Evolutionary conservation across 2,329 filamentous ascomycete genomes (phyloP).

Genomic region (Septoria linicola): DNA sequence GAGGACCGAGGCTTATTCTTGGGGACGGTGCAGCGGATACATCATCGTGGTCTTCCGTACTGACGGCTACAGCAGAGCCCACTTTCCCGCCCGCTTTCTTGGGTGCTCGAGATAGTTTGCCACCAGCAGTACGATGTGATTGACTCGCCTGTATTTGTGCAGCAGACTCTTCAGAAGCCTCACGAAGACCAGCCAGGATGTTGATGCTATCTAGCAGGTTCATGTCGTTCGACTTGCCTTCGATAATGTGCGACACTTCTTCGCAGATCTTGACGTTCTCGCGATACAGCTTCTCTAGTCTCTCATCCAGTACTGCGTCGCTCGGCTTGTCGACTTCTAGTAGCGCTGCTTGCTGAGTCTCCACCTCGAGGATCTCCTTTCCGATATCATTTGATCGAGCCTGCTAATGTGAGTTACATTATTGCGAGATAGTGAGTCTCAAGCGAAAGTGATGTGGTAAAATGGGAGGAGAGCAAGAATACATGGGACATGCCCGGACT

Average conservation of each 20-base stretch:
- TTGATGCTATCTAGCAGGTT: slow-evolving; percentile 45
- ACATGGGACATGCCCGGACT: no score
- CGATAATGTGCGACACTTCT: slow-evolving; percentile 45
- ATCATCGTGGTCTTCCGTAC: slow-evolving; percentile 35
- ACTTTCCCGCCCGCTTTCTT: slow-evolving; percentile 30
- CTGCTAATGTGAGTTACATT: slow-evolving; percentile 17
- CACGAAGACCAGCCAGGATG: slow-evolving; percentile 49
- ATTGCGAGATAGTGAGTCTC: not conserved
- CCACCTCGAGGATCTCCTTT: slow-evolving; percentile 39
- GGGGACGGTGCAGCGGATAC: slow-evolving; percentile 37
- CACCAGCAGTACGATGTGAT: slow-evolving; percentile 28
- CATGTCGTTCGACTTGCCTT: slow-evolving; percentile 45
- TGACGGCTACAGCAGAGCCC: slow-evolving; percentile 26
- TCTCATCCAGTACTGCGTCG: slow-evolving; percentile 44
- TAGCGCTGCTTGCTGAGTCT: slow-evolving; percentile 37
- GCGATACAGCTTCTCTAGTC: slow-evolving; percentile 48
- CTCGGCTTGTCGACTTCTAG: slow-evolving; percentile 34
- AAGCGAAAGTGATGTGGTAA: not conserved
- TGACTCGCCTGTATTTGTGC: slow-evolving; percentile 36
- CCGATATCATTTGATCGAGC: slow-evolving; percentile 38
- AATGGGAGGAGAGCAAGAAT: no score
- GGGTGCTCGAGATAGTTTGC: slow-evolving; percentile 31
- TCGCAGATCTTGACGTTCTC: slow-evolving; percentile 51
- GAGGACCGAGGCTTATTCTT: slow-evolving; percentile 29
- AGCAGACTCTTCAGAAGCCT: slow-evolving; percentile 46